phyloP scores from a whole-genome alignment of 2,329 filamentous ascomycete genomes.

The Penicillium expansum region DNA sequence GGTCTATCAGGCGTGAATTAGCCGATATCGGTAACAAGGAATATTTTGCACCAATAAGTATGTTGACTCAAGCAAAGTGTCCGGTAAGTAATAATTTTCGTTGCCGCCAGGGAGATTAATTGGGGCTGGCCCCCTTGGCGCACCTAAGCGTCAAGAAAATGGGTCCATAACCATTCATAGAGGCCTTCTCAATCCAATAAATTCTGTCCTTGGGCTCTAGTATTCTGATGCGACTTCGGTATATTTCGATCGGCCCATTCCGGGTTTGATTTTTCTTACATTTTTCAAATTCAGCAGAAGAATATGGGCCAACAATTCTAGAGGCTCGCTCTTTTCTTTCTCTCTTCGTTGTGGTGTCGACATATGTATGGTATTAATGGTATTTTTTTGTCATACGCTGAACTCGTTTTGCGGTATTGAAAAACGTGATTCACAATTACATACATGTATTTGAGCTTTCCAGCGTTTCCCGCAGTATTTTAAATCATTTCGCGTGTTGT shows the following conservation, averaged over 20 bases:
- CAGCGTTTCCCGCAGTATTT: not conserved
- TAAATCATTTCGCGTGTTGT: not conserved
- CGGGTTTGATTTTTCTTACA: too few species aligned
- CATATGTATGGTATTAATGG: not conserved
- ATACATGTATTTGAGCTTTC: not conserved
- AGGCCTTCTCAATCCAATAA: not conserved
- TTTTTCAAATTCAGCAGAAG: too few species aligned
- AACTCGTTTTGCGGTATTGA: not conserved
- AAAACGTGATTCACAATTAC: not conserved
- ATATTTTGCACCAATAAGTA: not conserved
- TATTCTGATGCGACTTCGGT: not conserved
- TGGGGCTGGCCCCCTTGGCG: not conserved
- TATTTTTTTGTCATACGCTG: not conserved
- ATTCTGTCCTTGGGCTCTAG: not conserved
- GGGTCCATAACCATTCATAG: not conserved
- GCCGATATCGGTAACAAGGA: slow-evolving; percentile 1
- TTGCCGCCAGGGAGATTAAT: not conserved
- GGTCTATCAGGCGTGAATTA: not conserved
- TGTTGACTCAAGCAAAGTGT: not conserved
- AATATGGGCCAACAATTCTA: not conserved
- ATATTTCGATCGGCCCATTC: not conserved
- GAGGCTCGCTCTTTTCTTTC: not conserved
- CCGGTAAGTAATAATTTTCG: not conserved
- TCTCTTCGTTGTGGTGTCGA: not conserved
- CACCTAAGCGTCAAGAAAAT: not conserved